These are phyloP conservation scores for Pleodorina starrii DNA, from an alignment of 139 green algal species.

Conservation along the genomic window DNA sequence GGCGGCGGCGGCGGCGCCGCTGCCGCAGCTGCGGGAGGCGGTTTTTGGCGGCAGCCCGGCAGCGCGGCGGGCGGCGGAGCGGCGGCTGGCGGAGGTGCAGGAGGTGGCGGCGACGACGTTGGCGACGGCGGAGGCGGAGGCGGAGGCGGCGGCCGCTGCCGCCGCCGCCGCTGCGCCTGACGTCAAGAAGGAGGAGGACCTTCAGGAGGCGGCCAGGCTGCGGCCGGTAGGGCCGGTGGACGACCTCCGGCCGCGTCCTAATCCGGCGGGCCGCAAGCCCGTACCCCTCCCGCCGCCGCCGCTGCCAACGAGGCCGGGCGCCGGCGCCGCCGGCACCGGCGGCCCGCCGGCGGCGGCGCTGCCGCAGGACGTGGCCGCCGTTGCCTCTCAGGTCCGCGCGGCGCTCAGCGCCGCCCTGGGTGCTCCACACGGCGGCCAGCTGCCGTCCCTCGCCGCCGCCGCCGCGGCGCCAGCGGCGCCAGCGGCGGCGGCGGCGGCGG, in stretches of 20 bases:
- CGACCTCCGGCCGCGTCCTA: neutral
- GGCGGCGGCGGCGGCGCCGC: conserved; percentile 11
- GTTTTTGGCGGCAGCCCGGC: neutral
- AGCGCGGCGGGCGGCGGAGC: neutral
- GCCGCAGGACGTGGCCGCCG: neutral
- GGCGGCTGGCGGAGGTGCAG: neutral
- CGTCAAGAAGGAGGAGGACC: neutral
- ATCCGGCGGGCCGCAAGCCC: neutral
- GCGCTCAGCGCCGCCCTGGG: conserved; percentile 22
- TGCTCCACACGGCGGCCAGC: neutral
- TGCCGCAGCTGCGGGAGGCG: conserved; percentile 12
- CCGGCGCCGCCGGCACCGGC: neutral
- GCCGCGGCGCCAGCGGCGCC: neutral
- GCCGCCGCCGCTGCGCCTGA: neutral
- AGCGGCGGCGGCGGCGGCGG: neutral
- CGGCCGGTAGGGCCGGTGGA: neutral
- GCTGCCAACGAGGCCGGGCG: neutral
- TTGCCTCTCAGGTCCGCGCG: neutral
- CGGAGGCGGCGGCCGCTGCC: neutral
- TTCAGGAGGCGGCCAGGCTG: neutral
- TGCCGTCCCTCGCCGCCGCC: neutral
- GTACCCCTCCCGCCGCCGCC: neutral
- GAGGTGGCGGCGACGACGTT: neutral
- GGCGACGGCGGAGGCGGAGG: neutral
- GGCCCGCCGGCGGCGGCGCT: neutral